Evolutionary conservation across 148 eudicot species (phyloP), one percentile per base, ranked within the genome.

Genomic region (Chenopodium suecicum): DNA sequence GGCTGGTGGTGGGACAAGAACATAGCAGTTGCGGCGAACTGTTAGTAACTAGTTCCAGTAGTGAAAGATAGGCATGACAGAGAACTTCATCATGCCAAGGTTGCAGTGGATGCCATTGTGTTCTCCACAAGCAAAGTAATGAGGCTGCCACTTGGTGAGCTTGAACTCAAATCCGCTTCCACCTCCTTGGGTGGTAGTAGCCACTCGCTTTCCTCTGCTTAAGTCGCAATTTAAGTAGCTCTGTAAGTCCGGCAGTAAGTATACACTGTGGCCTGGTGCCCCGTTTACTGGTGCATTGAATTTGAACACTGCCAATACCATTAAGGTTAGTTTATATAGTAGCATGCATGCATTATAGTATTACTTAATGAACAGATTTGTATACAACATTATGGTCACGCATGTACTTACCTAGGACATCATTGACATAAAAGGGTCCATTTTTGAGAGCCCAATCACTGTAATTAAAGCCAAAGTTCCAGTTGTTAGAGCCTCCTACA

Each of bases 71-170:
- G 97, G 97, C 84, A 85, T 86, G 50, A 91, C 84, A 9, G 82
- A 73, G 76, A 93, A 91, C 86, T 92, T 93, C 97, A 93, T 93
- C 62, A 66, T 74, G 60, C 97, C 95, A 32, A 13, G 70, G n/a
- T 81, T 84, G 85, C 97, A 93, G 52, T 93, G 97, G 73, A 89
- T 32, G 60, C 95, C 97, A 14, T 88, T 82, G 63, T 82, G 84
- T 76, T 89, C 97, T 2, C 97, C 94, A 41, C 97, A 93, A 2
- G 91, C 92, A 74, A 93, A 92, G 85, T 82, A 93, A 71, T 91
- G 79, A 2, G 97, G 93, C 79, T 86, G 87, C 95, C 90, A 88
- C 50, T 81, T 88, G 66, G 50, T 88, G 82, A 93, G 65, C 82
- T 76, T 85, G 69, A 89, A 91, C 86, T 89, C 89, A 27, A 91